Percentiles rank a stretch among this genome's conserved stretches.
Conservation (phyloP, 371 early-diverging fungal genomes). For the Hamiltosporidium magnivora region DNA sequence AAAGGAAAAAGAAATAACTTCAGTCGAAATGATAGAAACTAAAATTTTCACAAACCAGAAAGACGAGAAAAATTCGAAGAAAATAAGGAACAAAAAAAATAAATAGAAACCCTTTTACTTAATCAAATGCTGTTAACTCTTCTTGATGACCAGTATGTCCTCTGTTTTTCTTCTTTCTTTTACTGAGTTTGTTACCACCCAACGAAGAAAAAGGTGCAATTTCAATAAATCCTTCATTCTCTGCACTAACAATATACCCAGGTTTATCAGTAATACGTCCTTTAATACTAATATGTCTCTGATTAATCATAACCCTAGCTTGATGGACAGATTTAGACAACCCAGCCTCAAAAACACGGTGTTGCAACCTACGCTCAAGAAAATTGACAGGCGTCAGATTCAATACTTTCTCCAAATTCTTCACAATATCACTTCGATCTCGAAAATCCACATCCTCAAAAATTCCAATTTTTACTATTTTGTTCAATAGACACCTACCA, state of each 20-base stretch:
- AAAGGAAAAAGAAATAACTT: too few relatives aligned
- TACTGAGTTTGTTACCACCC: conserved; percentile 6
- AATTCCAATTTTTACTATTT: conserved; percentile 89
- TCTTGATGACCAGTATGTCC: not conserved
- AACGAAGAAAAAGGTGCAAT: conserved; percentile 9
- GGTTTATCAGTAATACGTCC: conserved; percentile 52
- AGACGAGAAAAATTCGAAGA: too few relatives aligned
- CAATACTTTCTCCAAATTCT: conserved; percentile 93
- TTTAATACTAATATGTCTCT: conserved; percentile 72
- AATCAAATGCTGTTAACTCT: too few relatives aligned
- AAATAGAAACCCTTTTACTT: too few relatives aligned
- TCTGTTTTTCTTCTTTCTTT: conserved; percentile 17
- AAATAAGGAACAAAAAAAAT: too few relatives aligned
- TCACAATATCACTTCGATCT: conserved; percentile 64
- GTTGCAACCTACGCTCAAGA: conserved; percentile 96
- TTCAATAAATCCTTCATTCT: conserved; percentile 53
- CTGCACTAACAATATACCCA: conserved; percentile 45
- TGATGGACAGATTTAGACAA: conserved; percentile 97
- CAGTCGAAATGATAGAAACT: too few relatives aligned
- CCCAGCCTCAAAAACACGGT: conserved; percentile 93
- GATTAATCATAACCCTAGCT: conserved; percentile 93
- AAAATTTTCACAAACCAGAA: too few relatives aligned
- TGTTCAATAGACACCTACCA: conserved; percentile 92
- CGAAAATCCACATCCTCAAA: conserved; percentile 60
- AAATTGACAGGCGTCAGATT: conserved; percentile 91